Percentiles rank a stretch among this genome's conserved stretches.
phyloP scores from a whole-genome alignment of 2,329 filamentous ascomycete species.

The Botrytis porri region DNA sequence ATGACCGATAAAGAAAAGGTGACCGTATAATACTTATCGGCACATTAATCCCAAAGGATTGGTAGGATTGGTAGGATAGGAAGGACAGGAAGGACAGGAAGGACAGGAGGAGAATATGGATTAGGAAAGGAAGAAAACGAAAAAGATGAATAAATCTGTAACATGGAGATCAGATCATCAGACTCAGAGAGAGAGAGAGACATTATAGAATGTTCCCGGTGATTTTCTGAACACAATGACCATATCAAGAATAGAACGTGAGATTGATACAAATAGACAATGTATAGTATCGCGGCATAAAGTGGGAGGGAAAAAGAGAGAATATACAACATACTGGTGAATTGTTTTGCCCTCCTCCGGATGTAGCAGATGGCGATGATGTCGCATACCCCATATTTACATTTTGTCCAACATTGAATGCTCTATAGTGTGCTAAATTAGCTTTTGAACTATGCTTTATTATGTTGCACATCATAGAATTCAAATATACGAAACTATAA shows the following conservation, averaged over 20 bases:
- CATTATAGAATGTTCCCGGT: constrained; percentile 3
- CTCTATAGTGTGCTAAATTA: constrained; percentile 30
- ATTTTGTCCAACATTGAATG: constrained; percentile 35
- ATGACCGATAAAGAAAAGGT: constrained; percentile 2
- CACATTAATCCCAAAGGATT: background rate
- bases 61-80: constrained; percentile 5
- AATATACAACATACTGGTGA: constrained; percentile 50
- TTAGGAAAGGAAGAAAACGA: background rate
- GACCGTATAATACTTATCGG: constrained; percentile 4
- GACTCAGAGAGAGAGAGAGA: constrained; percentile 18
- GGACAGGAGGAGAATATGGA: background rate
- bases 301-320: background rate
- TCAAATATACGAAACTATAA: constrained; percentile 12
- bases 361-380: constrained; percentile 58
- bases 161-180: background rate
- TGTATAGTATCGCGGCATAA: background rate
- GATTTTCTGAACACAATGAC: background rate
- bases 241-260: constrained; percentile 14
- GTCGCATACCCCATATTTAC: constrained; percentile 54
- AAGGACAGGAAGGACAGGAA: background rate
- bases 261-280: background rate
- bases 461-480: constrained; percentile 4
- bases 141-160: background rate
- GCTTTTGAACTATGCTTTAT: constrained; percentile 22
- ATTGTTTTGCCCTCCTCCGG: constrained; percentile 57